Evolutionary conservation across 371 early-diverging fungal genomes (phyloP).

Genomic region (Mucor plumbeus): DNA sequence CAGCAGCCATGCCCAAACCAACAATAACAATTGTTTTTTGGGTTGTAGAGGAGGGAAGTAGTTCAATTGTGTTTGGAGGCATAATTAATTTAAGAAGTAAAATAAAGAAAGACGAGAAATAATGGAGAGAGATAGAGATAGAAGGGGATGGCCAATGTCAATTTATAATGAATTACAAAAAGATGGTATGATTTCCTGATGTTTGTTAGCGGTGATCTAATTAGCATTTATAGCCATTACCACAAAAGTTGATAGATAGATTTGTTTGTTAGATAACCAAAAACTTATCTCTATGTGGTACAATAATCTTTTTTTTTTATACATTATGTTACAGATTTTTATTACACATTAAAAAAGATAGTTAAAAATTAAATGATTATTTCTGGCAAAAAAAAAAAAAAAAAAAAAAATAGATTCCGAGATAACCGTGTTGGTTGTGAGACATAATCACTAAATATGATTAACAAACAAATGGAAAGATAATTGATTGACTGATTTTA

Average conservation of each 20-base stretch:
- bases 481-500: not conserved
- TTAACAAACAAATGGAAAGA: conserved; percentile 1
- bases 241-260: not conserved
- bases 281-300: not conserved
- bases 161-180: not conserved
- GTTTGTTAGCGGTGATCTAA: not conserved
- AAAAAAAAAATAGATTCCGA: not conserved
- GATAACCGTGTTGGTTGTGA: not conserved
- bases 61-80: conserved; percentile 9
- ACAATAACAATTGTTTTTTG: conserved; percentile 51
- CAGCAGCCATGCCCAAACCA: conserved; percentile 75
- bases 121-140: not conserved
- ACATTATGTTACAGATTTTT: not conserved
- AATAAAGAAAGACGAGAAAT: not conserved
- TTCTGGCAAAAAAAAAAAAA: not conserved
- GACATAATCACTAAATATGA: not conserved
- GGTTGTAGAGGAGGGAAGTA: not conserved
- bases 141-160: not conserved
- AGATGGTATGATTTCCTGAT: not conserved
- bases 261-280: conserved; percentile 6
- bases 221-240: not conserved
- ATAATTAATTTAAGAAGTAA: conserved; percentile 3
- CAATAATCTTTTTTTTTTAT: not conserved
- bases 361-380: not conserved
- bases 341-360: not conserved